phyloP scores from a whole-genome alignment of 805 yeast genomes.

The Yarrowia hollandica region DNA sequence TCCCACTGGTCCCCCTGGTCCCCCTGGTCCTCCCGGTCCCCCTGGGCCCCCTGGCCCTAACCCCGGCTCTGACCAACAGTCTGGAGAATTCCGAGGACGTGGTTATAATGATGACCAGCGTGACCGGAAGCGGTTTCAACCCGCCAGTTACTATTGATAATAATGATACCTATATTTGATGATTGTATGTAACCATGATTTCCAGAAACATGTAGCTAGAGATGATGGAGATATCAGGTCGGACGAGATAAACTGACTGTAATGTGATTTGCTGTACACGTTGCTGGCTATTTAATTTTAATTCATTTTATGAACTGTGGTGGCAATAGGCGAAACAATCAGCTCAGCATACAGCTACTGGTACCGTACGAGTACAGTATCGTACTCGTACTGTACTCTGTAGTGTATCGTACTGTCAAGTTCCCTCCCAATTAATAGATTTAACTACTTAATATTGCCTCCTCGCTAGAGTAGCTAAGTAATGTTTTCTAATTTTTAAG shows the following conservation, averaged over 20 bases:
- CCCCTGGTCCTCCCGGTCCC: constrained; percentile 6
- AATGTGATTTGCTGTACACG: no score
- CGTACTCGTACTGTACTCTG: no score
- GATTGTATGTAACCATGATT: constrained; percentile 13
- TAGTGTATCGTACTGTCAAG: no score
- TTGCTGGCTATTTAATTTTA: no score
- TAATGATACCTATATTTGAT: constrained; percentile 15
- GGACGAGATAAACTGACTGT: background rate
- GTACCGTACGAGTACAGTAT: no score
- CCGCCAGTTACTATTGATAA: constrained; percentile 28
- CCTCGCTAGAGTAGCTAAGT: no score
- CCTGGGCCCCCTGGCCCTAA: constrained; percentile 19
- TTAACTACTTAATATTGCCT: no score
- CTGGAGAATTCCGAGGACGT: constrained; percentile 21
- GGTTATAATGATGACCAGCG: constrained; percentile 20
- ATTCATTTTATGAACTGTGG: no score
- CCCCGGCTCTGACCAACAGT: background rate
- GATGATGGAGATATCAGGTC: background rate
- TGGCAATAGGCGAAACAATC: no score
- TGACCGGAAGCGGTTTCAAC: constrained; percentile 26
- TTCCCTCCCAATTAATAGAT: no score
- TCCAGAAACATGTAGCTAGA: background rate
- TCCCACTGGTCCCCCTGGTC: background rate
- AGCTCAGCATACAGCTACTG: no score
- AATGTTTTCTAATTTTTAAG: no score